These are phyloP conservation scores for Ampelocalamus luodianensis DNA, from an alignment of 176 grass and related monocot species.

Conservation along the genomic window DNA sequence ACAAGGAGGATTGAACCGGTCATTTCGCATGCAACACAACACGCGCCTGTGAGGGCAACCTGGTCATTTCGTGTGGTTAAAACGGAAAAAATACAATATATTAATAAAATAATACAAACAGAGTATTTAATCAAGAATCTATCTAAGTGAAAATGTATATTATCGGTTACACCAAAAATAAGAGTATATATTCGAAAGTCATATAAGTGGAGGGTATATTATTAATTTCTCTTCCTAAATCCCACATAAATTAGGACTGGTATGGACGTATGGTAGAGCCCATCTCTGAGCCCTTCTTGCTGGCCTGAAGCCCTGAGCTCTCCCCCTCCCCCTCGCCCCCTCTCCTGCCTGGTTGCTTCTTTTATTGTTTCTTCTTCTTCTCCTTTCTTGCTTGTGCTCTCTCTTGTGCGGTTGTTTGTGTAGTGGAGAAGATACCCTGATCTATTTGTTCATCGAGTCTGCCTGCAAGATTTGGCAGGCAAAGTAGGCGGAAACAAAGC, in stretches of 20 bases:
- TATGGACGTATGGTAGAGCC: constrained; percentile 53
- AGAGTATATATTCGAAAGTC: no score
- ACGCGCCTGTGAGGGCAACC: no score
- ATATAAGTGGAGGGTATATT: no score
- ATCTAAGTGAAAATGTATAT: no score
- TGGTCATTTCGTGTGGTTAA: no score
- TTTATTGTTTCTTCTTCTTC: constrained; percentile 38
- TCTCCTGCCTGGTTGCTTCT: constrained; percentile 25
- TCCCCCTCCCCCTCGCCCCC: neutral
- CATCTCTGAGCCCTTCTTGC: constrained; percentile 54
- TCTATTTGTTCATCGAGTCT: constrained; percentile 36
- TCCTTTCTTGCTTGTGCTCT: constrained; percentile 36
- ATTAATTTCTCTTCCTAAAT: constrained; percentile 17
- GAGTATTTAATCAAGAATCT: no score
- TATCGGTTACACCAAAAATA: no score
- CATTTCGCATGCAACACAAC: no score
- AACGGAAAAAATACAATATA: no score
- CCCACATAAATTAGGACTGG: constrained; percentile 46
- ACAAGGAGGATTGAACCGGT: no score
- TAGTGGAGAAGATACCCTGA: constrained; percentile 35
- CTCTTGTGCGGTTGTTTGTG: constrained; percentile 27
- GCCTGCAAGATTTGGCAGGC: constrained; percentile 33
- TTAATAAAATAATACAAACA: no score
- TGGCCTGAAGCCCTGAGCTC: constrained; percentile 35
- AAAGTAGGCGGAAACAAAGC: constrained; percentile 25